Base-by-base conservation (phyloP, 1,139 yeast genomes). In the Pichia sp. region DNA sequence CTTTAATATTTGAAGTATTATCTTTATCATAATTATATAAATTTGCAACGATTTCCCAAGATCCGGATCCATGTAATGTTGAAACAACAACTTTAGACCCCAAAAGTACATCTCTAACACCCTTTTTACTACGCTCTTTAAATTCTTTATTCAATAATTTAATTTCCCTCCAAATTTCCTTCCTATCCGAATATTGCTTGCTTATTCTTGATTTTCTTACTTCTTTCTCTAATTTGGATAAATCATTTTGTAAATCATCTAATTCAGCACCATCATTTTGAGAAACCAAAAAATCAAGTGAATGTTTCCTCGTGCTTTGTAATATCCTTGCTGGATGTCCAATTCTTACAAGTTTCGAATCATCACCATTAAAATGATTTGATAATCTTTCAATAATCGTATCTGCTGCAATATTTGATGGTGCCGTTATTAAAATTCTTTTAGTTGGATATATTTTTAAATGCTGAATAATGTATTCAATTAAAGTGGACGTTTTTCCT, bases 371-470 rank as follows among this genome's bases (percentile, higher is more conserved):
- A 35, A 51, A 50, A 41, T 55, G 49, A 3, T 39, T 44, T n/a
- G 80, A 73, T 26, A 90, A 64, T 49, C 97, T 69, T 60, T 90
- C 97, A 41, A 89, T 65, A 29, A 92, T 85, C 0, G 95, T 92
- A 62, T 92, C 97, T 0, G 89, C 96, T 0, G 97, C 81, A n/a
- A 89, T 82, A 60, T 92, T 92, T 0, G 97, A 90, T 0, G 97
- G 96, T 0, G 97, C 97, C 66, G 97, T 90, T 0, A 92, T 94
- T 35, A 92, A 68, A 0, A 92, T 82, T 42, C 92, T 69, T 8
- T 80, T 79, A 8, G 39, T 29, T 5, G 49, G 46, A 29, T 62
- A 60, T 12, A 67, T 66, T 16, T 68, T 69, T 0, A 82, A 74
- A 45, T 87, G 66, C 58, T 90, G 97, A 41, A 84, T 76, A 35